phyloP scores from a whole-genome alignment of 2,329 filamentous ascomycete genomes.

The Trichoderma sp. region DNA sequence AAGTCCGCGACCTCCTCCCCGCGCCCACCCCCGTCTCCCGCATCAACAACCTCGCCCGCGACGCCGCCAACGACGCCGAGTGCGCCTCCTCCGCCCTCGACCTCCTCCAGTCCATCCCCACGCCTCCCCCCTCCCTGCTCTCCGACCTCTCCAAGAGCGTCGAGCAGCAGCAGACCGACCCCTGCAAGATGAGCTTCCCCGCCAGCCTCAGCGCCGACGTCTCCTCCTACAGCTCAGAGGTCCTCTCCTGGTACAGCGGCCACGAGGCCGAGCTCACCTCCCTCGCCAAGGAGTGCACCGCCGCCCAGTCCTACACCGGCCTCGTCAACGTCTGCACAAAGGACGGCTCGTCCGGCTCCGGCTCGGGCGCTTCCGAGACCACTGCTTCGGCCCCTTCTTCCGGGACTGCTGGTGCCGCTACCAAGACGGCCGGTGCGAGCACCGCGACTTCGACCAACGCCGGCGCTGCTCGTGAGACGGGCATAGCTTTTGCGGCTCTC shows the following conservation, averaged over 20 bases:
- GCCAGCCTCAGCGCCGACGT: constrained; percentile 39
- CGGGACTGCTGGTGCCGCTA: constrained; percentile 2
- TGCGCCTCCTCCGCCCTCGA: constrained; percentile 35
- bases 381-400: background rate
- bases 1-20: constrained; percentile 35
- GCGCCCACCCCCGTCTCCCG: constrained; percentile 33
- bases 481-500: constrained; percentile 38
- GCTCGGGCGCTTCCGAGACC: background rate
- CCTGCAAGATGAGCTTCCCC: constrained; percentile 41
- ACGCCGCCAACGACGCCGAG: background rate
- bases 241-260: constrained; percentile 38
- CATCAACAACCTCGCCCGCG: background rate
- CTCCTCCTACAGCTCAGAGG: constrained; percentile 39
- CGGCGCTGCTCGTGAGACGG: constrained; percentile 34
- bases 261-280: constrained; percentile 37
- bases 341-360: constrained; percentile 8
- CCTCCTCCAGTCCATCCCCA: constrained; percentile 37
- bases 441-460: constrained; percentile 4
- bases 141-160: constrained; percentile 34
- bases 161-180: constrained; percentile 34
- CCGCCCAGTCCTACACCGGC: constrained; percentile 31
- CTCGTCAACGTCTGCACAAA: constrained; percentile 34
- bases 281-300: constrained; percentile 37
- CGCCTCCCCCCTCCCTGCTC: constrained; percentile 38
- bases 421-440: background rate